Evolutionary conservation across 2,329 filamentous ascomycete genomes (phyloP), one percentile per base, ranked within the genome.

Genomic region (Tolypocladium inflatum): DNA sequence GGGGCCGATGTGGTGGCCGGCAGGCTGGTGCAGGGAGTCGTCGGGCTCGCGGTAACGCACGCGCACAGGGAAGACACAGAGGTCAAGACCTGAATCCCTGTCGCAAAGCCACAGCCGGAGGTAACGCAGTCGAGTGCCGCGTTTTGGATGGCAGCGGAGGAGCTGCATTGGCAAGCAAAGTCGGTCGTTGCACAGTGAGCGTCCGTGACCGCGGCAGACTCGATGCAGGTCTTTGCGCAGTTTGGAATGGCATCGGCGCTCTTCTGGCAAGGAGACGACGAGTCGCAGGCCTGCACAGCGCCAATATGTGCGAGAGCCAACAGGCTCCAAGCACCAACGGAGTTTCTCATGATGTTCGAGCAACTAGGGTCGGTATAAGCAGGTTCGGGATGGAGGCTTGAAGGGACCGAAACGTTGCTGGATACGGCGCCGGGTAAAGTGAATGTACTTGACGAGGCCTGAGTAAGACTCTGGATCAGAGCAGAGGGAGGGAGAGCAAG

Each of bases 121-220:
- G 63, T 55, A 37, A 69, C 65, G 43, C 66, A 68, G 35, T n/a
- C 23, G 21, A 56, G 42, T 0, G 65, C 65, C 1, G 63, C 61
- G 4, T 45, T 33, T 42, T 67, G 67, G 35, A 71, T 67, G 19
- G 59, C 60, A 4, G 43, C 54, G 5, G 55, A 52, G 15, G 62
- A 63, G 13, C 60, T 60, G 57, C 67, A 70, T 48, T 65, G 63
- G 54, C 67, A 70, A 19, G 59, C 60, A 54, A 60, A 67, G 60
- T 70, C 65, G 9, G 39, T 55, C 11, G 61, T 58, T 9, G 56
- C 59, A 39, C 67, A 70, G 33, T 55, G 55, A 7, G 62, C 65
- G 6, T 58, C 58, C 7, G 63, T 62, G 19, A 62, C 61, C 4
- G 66, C 67, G 4, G 66, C 67, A 17, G 65, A 67, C 23, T 58